Percentiles rank a stretch among this genome's conserved stretches.
Conservation (phyloP, 2,329 filamentous ascomycete species). For the Monilinia laxa region DNA sequence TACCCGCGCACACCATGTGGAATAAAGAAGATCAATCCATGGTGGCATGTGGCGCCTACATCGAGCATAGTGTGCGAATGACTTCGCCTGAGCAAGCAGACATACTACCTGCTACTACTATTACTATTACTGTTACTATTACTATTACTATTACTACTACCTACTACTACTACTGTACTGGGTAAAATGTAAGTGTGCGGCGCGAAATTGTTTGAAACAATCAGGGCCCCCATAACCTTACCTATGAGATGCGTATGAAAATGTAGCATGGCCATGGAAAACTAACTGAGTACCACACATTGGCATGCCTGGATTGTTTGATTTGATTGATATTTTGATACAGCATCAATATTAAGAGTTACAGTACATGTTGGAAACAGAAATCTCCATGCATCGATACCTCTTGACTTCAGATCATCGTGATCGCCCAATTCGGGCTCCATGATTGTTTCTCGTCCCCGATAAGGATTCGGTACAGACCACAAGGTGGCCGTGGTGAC, state of each 20-base stretch:
- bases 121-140: no score
- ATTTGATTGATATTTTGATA: not conserved
- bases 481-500: constrained; percentile 14
- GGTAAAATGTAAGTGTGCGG: constrained; percentile 6
- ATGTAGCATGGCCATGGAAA: not conserved
- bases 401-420: constrained; percentile 1
- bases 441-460: not conserved
- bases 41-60: not conserved
- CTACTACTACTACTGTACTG: not conserved
- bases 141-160: no score
- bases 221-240: constrained; percentile 6
- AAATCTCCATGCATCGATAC: not conserved
- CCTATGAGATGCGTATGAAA: not conserved
- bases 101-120: no score
- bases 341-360: no score
- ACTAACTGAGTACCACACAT: not conserved
- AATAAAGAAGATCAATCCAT: no score
- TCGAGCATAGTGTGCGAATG: not conserved
- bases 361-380: no score
- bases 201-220: constrained; percentile 15
- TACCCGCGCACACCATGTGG: not conserved
- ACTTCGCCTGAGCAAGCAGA: not conserved
- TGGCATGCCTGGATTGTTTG: not conserved
- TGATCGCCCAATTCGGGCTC: not conserved
- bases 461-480: constrained; percentile 15